Base-by-base conservation (phyloP, 129 eudicot species). In the Escallonia rubra region DNA sequence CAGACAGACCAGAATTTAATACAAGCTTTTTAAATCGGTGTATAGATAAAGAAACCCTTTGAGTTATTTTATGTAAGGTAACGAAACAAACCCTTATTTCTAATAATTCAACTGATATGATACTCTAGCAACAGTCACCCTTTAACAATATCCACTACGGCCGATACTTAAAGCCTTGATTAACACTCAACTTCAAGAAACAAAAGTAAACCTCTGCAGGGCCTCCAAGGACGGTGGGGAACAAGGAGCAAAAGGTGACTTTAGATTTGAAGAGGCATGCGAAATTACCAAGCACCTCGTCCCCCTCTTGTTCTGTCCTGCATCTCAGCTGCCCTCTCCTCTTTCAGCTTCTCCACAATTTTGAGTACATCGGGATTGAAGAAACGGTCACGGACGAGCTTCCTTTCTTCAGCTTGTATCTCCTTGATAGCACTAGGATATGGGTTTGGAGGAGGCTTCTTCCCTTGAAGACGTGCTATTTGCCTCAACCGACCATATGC, bases 381-480 rank as follows among this genome's bases (percentile, higher is more conserved):
- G 68, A 74, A 80, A 5, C 85, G 85, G 39, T 70, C 85, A 46
- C 73, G 84, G 42, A 91, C 82, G 62, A 75, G 85, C 65, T 56
- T 62, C 56, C 75, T 63, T 66, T 76, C 85, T 68, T 80, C 81
- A 5, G 81, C 85, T 15, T 80, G 81, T 43, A 80, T 80, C 71
- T 80, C 85, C 72, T 81, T 81, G 16, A 81, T 63, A 65, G 86
- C 82, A 63, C 82, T 81, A 38, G 82, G 76, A 73, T 76, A 81
- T 34, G 86, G 86, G 56, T 81, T 81, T 23, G 86, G 76, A 51
- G 86, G 86, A 12, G 78, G 79, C 46, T 64, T 68, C 66, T 76
- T 81, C n/a, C 73, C 86, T 65, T 72, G 82, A 41, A 72, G 78
- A 11, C 59, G 48, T 49, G 86, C 70, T 42, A 76, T 68, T 61